Base-by-base conservation (phyloP, 257 asterid genomes). In the Salvia splendens region DNA sequence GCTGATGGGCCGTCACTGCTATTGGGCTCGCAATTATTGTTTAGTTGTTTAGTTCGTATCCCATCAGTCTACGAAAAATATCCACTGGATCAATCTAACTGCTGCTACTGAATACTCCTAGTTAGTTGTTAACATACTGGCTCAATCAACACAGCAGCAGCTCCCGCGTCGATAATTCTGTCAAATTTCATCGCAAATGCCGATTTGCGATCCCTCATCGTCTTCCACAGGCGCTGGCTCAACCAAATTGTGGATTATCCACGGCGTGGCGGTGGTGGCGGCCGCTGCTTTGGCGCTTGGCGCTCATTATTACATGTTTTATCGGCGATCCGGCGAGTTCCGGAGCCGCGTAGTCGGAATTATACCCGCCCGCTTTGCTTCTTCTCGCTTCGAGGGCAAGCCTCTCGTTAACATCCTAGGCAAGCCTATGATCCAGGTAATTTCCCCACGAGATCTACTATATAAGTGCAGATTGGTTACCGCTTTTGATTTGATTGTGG, bases 381-480 rank as follows among this genome's bases (percentile, higher is more conserved):
- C 97, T 12, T 79, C 96, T 24, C 92, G 99, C 24, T 93, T 93
- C 72, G 73, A 80, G 10, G 97, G 99, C 66, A 88, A 90, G 69
- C 95, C 97, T n/a, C 96, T 93, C 12, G 86, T 81, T 17, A 69
- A 78, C 73, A 93, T 88, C 84, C 92, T 90, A 30, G 97, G 97
- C 62, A 93, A 93, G 81, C 92, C 96, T 72, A 93, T 90, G 99
- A 93, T 93, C 83, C 97, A 93, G 90, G 99, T 90, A 50, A 0
- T 40, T 14, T 40, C 43, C 9, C 11, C 30, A 12, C 46, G 64
- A 58, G 64, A 58, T 36, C 64, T 36, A 42, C 59, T 52, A 8
- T 67, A 32, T 14, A 12, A 32, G 4, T 63, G 41, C 12, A 4
- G 20, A 17, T 17, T 46, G 51, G 20, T 63, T 33, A 32, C 51